These are phyloP conservation scores for Fennellomyces sp. DNA, from an alignment of 371 early-diverging fungal genomes.

Conservation along the genomic window DNA sequence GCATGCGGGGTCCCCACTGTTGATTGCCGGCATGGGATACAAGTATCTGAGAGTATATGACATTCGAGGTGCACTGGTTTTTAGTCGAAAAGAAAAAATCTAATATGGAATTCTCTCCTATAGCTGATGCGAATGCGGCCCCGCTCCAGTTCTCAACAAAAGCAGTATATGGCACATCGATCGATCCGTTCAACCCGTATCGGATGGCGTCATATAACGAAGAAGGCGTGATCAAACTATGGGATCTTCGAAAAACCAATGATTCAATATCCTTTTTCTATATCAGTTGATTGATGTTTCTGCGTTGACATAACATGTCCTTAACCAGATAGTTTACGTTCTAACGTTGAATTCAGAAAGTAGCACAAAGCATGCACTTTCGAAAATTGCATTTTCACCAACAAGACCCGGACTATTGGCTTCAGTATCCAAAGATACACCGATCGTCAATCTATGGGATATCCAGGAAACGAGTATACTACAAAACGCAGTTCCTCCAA, in stretches of 20 bases:
- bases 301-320: too few species aligned
- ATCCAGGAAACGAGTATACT: conserved; percentile 57
- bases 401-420: conserved; percentile 67
- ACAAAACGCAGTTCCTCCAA: conserved; percentile 8
- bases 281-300: conserved; percentile 1
- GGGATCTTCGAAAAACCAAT: conserved; percentile 74
- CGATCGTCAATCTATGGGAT: conserved; percentile 65
- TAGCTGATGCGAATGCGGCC: conserved; percentile 27
- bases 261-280: conserved; percentile 57
- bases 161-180: conserved; percentile 69
- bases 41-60: conserved; percentile 79
- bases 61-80: conserved; percentile 56
- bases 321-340: conserved; percentile 15
- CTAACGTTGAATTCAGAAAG: conserved; percentile 38
- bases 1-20: conserved; percentile 44
- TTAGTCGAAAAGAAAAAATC: too few species aligned
- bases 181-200: conserved; percentile 75
- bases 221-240: conserved; percentile 73
- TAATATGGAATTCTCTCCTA: too few species aligned
- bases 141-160: conserved; percentile 69
- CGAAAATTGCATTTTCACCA: conserved; percentile 67
- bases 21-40: conserved; percentile 79
- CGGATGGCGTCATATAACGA: conserved; percentile 77
- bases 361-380: conserved; percentile 36
- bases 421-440: conserved; percentile 63